phyloP scores from a whole-genome alignment of 169 alveolate species.

The Plasmodium ovale region DNA sequence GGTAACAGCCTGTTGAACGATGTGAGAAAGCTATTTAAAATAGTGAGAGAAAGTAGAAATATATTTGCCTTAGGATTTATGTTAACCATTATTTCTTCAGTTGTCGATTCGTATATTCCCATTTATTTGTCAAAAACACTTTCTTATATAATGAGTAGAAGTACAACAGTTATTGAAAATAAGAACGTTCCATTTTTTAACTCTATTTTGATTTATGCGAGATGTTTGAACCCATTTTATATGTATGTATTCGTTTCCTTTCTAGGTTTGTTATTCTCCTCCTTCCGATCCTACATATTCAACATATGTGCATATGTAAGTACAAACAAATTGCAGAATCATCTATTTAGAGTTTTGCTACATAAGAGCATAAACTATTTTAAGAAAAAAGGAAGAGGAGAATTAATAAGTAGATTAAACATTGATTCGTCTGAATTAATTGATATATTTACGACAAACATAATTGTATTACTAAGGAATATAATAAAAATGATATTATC shows the following conservation, averaged over 20 bases:
- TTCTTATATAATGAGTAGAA: constrained; percentile 44
- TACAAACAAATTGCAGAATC: constrained; percentile 46
- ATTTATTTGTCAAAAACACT: constrained; percentile 56
- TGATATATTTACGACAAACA: constrained; percentile 63
- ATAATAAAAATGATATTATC: constrained; percentile 49
- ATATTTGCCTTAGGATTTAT: constrained; percentile 39
- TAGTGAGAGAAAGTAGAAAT: constrained; percentile 33
- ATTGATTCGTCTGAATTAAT: constrained; percentile 62
- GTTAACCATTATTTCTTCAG: constrained; percentile 52
- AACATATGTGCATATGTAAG: constrained; percentile 69
- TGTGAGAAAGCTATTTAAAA: constrained; percentile 35
- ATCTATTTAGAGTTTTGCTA: constrained; percentile 41
- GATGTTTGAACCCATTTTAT: constrained; percentile 35
- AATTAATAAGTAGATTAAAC: constrained; percentile 59
- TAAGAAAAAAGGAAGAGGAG: constrained; percentile 67
- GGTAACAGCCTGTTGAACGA: constrained; percentile 46
- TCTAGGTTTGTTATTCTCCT: constrained; percentile 41
- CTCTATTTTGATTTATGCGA: neutral
- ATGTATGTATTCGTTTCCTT: constrained; percentile 36
- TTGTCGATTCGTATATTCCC: constrained; percentile 70
- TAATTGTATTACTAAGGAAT: constrained; percentile 54
- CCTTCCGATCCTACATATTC: constrained; percentile 44
- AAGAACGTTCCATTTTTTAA: constrained; percentile 8
- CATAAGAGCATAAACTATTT: constrained; percentile 37
- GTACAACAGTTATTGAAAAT: neutral